Evolutionary conservation across 1,284 basidiomycete genomes (phyloP).

Genomic region (Farysia itapuensis): DNA sequence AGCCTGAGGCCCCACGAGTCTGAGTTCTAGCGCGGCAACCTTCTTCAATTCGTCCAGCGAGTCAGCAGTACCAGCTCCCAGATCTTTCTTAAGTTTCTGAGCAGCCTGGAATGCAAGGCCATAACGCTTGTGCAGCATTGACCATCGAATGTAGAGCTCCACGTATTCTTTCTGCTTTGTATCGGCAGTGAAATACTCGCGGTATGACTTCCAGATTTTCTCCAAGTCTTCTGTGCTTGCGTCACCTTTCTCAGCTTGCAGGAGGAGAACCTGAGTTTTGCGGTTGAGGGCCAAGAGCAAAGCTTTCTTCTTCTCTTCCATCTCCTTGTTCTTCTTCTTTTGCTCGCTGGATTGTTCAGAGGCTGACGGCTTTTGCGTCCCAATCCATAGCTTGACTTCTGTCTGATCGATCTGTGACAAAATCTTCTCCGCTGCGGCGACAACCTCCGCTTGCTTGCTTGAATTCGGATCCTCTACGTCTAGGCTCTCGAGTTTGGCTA

Average conservation of each 20-base stretch:
- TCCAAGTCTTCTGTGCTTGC: constrained; percentile 13
- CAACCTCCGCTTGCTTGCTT: constrained; percentile 26
- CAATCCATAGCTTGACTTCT: constrained; percentile 48
- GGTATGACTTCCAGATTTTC: constrained; percentile 32
- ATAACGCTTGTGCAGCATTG: constrained; percentile 39
- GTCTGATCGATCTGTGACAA: constrained; percentile 47
- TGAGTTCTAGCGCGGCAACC: constrained; percentile 34
- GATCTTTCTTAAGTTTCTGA: constrained; percentile 53
- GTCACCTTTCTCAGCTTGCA: constrained; percentile 13
- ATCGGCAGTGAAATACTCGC: constrained; percentile 38
- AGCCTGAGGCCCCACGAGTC: constrained; percentile 21
- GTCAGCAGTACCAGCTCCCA: constrained; percentile 39
- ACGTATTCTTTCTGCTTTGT: constrained; percentile 41
- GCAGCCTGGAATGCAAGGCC: constrained; percentile 47
- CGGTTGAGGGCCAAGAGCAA: constrained; percentile 52
- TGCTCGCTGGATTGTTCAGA: constrained; percentile 53
- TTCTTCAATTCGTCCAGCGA: constrained; percentile 44
- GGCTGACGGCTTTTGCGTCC: constrained; percentile 43
- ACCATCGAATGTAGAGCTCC: constrained; percentile 49
- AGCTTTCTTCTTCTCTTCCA: constrained; percentile 53
- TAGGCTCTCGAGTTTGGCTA: constrained; percentile 51
- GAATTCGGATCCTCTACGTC: constrained; percentile 29
- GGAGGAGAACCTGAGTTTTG: constrained; percentile 40
- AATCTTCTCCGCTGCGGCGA: constrained; percentile 46
- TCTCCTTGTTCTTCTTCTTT: constrained; percentile 47